A percentile compares a stretch with the other conserved stretches of the same genome.
Conservation (phyloP, 2,329 filamentous ascomycete species). For the Metarhizium robertsii region DNA sequence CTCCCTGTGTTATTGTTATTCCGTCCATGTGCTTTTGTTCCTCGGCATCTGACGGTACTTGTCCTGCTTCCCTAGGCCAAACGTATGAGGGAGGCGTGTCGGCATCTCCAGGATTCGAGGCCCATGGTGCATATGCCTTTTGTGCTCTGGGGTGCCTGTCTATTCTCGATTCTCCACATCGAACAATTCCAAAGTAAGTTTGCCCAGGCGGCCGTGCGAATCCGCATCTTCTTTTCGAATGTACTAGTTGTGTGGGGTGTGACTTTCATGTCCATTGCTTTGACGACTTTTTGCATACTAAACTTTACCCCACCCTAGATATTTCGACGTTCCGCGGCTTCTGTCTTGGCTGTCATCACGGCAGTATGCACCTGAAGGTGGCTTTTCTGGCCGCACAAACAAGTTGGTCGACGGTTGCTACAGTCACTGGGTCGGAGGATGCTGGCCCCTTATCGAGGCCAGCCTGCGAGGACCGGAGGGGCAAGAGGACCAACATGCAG, state of each 20-base stretch:
- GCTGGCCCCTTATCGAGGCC: constrained; percentile 85
- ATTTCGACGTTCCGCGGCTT: constrained; percentile 67
- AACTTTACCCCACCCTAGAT: constrained; percentile 34
- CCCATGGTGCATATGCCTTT: constrained; percentile 94
- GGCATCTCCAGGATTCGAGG: constrained; percentile 75
- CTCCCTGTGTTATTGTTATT: constrained; percentile 6
- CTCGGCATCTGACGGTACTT: constrained; percentile 4
- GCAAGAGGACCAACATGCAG: constrained; percentile 17
- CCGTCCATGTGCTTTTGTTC: constrained; percentile 2
- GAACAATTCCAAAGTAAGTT: constrained; percentile 60
- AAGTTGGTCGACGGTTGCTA: constrained; percentile 98
- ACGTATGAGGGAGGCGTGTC: constrained; percentile 93
- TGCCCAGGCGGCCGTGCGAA: not conserved
- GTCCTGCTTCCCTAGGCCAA: constrained; percentile 52
- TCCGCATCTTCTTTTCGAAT: not conserved
- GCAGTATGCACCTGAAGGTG: constrained; percentile 85
- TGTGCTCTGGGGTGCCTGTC: constrained; percentile 84
- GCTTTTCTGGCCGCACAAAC: constrained; percentile 89
- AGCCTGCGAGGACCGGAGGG: constrained; percentile 49
- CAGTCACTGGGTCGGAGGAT: constrained; percentile 93
- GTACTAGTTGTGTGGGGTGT: not conserved
- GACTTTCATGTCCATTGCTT: not conserved
- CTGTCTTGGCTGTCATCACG: constrained; percentile 82
- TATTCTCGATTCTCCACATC: constrained; percentile 71
- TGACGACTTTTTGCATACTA: constrained; percentile 18